phyloP scores from a whole-genome alignment of 129 eudicot genomes.

The Gnaphalium uliginosum region DNA sequence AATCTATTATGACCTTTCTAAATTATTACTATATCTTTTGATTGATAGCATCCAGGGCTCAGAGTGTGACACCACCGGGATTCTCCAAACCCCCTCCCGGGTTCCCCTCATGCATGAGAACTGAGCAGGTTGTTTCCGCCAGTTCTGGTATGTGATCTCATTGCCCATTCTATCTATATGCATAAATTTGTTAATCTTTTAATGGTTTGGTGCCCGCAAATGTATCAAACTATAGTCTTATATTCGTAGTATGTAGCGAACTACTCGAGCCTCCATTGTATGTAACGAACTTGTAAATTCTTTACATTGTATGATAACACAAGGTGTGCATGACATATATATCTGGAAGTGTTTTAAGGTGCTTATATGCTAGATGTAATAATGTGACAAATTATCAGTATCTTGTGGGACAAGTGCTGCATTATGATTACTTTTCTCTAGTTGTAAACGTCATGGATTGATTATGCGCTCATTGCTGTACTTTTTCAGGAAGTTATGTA shows the following conservation, averaged over 20 bases:
- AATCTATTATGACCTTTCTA: neutral
- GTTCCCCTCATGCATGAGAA: slow-evolving; percentile 41
- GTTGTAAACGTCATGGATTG: neutral
- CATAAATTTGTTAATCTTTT: neutral
- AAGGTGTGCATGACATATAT: neutral
- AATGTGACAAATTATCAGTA: neutral
- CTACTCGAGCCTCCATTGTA: no score
- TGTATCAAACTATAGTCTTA: no score
- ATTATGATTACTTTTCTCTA: neutral
- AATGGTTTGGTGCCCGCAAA: no score
- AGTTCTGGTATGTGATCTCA: slow-evolving; percentile 41
- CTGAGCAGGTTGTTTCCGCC: slow-evolving; percentile 36
- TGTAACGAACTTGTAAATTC: no score
- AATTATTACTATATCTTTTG: neutral
- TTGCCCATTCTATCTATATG: slow-evolving; percentile 1
- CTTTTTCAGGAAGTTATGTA: slow-evolving; percentile 46
- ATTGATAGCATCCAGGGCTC: slow-evolving; percentile 46
- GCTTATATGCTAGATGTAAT: neutral
- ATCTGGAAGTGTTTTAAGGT: neutral
- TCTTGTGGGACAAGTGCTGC: neutral
- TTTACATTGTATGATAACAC: neutral
- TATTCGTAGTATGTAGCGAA: no score
- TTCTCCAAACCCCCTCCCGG: slow-evolving; percentile 69
- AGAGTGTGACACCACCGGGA: slow-evolving; percentile 54
- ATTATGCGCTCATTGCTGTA: neutral